A percentile compares a stretch with the other conserved stretches of the same genome.
Conservation (phyloP, 2,329 filamentous ascomycete species). For the Curvularia sp. region DNA sequence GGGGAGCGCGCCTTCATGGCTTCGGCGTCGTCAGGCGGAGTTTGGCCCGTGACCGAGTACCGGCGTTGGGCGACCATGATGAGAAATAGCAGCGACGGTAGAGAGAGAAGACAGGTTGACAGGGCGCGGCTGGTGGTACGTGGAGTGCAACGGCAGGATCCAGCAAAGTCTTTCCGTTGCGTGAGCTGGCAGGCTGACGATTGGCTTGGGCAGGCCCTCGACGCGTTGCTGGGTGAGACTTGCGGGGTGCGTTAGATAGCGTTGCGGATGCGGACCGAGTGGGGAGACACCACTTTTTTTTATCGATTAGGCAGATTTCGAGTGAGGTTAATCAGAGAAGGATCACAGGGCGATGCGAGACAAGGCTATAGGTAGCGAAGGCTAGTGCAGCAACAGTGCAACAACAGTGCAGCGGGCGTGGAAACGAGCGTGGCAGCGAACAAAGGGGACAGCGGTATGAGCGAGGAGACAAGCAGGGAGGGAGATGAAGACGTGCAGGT, state of each 20-base stretch:
- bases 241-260: constrained; percentile 38
- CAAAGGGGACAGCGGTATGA: background rate
- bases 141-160: constrained; percentile 21
- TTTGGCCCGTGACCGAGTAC: constrained; percentile 50
- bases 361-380: background rate
- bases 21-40: constrained; percentile 45
- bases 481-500: constrained; percentile 26
- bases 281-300: constrained; percentile 21
- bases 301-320: constrained; percentile 32
- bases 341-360: background rate
- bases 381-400: background rate
- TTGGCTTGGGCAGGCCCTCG: constrained; percentile 18
- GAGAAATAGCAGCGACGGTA: background rate
- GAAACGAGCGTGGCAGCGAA: background rate
- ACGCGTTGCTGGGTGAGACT: constrained; percentile 32
- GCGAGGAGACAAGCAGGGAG: constrained; percentile 15
- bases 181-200: constrained; percentile 37
- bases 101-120: constrained; percentile 5
- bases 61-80: constrained; percentile 45
- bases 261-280: constrained; percentile 27
- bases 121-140: constrained; percentile 17
- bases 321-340: background rate
- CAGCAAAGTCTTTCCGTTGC: constrained; percentile 17
- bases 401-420: constrained; percentile 1
- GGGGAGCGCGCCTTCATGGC: constrained; percentile 45